Evolutionary conservation across 768 basidiomycete genomes (phyloP), one percentile per base, ranked within the genome.

Genomic region (Cyclocybe cylindracea): DNA sequence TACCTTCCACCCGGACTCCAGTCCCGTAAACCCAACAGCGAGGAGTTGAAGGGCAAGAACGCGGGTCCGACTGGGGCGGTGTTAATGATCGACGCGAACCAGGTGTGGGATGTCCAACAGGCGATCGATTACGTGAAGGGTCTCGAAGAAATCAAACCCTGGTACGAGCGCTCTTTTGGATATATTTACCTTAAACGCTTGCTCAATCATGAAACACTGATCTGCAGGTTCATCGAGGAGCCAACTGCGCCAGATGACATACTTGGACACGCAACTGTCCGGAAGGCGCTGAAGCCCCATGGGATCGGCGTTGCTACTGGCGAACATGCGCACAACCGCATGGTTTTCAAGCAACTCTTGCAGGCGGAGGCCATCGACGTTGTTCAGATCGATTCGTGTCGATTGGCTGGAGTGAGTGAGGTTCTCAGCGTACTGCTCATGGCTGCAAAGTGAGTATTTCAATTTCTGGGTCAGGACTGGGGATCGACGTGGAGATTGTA

Each of bases 61-160:
- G 93, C 94, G 4, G 93, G 95, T 5, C 93, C 93, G 8, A 94
- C 94, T 0, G 95, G 96, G 4, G 84, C 88, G 32, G 95, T 98
- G 40, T 76, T 98, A 41, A 98, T 98, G 95, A 91, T 98, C 55
- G 95, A 98, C 69, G 90, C 95, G 36, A 98, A 98, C 70, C 95
- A 97, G 70, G 89, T 95, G 5, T 95, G 91, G 91, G 94, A 96
- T 59, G 96, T 98, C 11, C 77, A 85, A 29, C 83, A 94, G 67
- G 95, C 96, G 6, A 89, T 97, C 60, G 90, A 95, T 29, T 96
- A 96, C 67, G 91, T 95, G 54, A 84, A 83, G 59, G 79, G 84
- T 47, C 78, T 98, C 35, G 78, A 82, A 59, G 79, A 82, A 46
- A 83, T 94, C 67, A 91, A 87, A 61, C 95, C 95, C 18, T 98